Percentiles rank a stretch among this genome's conserved stretches.
Conservation (phyloP, 129 eudicot genomes). For the Heracleum sosnowskyi region DNA sequence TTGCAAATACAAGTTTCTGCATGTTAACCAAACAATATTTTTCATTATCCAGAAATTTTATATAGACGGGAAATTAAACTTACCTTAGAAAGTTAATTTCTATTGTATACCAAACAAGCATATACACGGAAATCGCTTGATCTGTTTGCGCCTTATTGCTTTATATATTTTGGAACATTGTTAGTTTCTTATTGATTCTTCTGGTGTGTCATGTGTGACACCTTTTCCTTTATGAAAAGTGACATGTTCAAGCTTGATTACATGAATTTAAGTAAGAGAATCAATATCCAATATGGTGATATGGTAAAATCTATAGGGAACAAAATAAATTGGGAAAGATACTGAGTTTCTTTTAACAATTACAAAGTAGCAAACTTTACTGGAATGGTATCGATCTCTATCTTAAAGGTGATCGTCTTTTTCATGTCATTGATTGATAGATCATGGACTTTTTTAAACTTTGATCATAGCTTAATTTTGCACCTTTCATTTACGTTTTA, state of each 20-base stretch:
- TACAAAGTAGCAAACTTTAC: slow-evolving; percentile 4
- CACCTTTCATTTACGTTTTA: slow-evolving; percentile 1
- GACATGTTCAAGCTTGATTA: background rate
- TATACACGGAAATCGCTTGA: too few species aligned
- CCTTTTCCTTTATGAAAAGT: background rate
- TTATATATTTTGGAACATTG: too few species aligned
- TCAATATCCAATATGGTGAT: background rate
- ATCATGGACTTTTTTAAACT: background rate
- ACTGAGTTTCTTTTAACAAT: background rate
- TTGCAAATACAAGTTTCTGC: too few species aligned
- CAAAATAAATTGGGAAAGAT: background rate
- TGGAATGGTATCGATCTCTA: background rate
- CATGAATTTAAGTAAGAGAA: background rate
- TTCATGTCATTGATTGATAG: slow-evolving; percentile 8
- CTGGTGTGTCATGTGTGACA: background rate
- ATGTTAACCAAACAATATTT: too few species aligned
- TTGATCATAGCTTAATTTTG: background rate
- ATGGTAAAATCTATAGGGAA: background rate
- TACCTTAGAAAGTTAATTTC: too few species aligned
- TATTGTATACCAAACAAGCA: too few species aligned
- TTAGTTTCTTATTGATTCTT: background rate
- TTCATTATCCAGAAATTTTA: too few species aligned
- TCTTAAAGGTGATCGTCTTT: slow-evolving; percentile 9
- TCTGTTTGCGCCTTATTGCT: too few species aligned
- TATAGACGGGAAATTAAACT: too few species aligned